Evolutionary conservation across 805 yeast species (phyloP).

Genomic region (Komagataella pseudopastoris): DNA sequence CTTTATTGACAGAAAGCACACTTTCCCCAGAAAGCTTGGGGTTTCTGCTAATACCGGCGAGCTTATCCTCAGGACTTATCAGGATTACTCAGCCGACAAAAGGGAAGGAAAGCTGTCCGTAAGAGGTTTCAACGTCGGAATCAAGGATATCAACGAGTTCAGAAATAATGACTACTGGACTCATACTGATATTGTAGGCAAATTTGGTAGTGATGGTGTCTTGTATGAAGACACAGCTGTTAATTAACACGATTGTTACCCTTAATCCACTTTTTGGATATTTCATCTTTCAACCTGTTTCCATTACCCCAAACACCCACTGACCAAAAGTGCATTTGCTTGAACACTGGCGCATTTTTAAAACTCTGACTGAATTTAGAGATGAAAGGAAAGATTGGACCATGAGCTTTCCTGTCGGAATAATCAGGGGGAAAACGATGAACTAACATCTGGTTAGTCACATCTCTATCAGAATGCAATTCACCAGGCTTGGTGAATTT

Average conservation of each 20-base stretch:
- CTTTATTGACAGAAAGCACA: neutral
- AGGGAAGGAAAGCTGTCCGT: slow-evolving; percentile 37
- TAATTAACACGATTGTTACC: slow-evolving; percentile 12
- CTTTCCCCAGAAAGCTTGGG: slow-evolving; percentile 27
- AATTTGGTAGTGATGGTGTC: slow-evolving; percentile 64
- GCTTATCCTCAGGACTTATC: slow-evolving; percentile 31
- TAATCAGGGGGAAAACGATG: neutral
- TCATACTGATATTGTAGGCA: slow-evolving; percentile 34
- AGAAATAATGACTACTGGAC: slow-evolving; percentile 29
- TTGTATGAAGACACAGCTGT: slow-evolving; percentile 26
- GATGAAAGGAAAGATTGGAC: neutral
- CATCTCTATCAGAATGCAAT: neutral
- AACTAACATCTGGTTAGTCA: neutral
- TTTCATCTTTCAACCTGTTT: slow-evolving; percentile 32
- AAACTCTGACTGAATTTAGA: neutral
- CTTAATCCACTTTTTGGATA: slow-evolving; percentile 43
- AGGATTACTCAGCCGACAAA: slow-evolving; percentile 17
- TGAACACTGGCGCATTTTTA: slow-evolving; percentile 24
- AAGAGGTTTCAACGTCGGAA: slow-evolving; percentile 60
- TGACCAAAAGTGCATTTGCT: slow-evolving; percentile 50
- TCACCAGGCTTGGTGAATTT: neutral
- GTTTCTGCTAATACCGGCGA: slow-evolving; percentile 48
- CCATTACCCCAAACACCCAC: slow-evolving; percentile 50
- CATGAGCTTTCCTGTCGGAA: neutral
- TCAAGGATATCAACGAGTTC: slow-evolving; percentile 8